Evolutionary conservation across 306 rosid genomes (phyloP).

Genomic region (Acmispon strigosus): DNA sequence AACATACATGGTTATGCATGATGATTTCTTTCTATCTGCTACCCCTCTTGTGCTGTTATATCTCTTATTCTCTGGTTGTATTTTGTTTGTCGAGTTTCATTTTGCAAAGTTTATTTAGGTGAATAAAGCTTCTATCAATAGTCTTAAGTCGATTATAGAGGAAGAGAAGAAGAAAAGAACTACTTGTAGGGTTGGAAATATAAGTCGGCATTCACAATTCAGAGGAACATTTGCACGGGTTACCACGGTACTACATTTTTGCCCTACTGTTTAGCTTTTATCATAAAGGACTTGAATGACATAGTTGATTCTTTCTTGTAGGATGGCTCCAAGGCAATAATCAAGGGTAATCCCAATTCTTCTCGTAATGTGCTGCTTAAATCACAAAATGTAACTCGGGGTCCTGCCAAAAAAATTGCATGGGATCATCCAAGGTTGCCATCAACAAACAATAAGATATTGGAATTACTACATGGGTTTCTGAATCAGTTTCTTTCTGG

Average conservation of each 20-base stretch:
- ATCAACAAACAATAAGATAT: slow-evolving; percentile 53
- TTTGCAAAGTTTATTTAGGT: slow-evolving; percentile 33
- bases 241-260: slow-evolving; percentile 54
- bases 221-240: slow-evolving; percentile 76
- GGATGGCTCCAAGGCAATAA: slow-evolving; percentile 89
- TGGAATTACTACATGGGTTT: slow-evolving; percentile 76
- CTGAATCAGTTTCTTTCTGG: slow-evolving; percentile 67
- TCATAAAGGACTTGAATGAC: slow-evolving; percentile 17
- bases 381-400: slow-evolving; percentile 48
- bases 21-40: not conserved
- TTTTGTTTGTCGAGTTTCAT: slow-evolving; percentile 16
- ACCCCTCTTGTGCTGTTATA: slow-evolving; percentile 1
- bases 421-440: slow-evolving; percentile 82
- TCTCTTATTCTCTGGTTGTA: not conserved
- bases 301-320: slow-evolving; percentile 29
- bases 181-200: slow-evolving; percentile 36
- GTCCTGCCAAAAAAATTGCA: slow-evolving; percentile 70
- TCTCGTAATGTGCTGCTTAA: slow-evolving; percentile 46
- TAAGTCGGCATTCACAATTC: slow-evolving; percentile 68
- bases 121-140: slow-evolving; percentile 44
- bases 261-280: slow-evolving; percentile 9
- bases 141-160: slow-evolving; percentile 75
- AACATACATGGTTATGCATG: not conserved
- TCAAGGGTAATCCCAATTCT: slow-evolving; percentile 74
- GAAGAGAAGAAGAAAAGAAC: slow-evolving; percentile 64